Evolutionary conservation across 306 rosid species (phyloP).

Genomic region (Prosopis cineraria): DNA sequence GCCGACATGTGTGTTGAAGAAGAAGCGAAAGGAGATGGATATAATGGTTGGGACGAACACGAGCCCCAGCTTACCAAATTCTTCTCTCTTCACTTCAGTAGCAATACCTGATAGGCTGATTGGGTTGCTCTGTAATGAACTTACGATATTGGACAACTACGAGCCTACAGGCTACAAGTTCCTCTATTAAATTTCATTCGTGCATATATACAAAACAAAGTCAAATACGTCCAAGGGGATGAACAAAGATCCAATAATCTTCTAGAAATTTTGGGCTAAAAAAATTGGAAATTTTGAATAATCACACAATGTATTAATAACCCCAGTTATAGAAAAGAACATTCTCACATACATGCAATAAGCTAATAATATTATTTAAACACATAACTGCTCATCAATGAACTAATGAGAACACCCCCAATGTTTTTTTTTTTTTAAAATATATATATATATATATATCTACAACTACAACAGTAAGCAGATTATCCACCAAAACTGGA

Average conservation of each 20-base stretch:
- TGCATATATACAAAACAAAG: too few species aligned
- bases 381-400: background rate
- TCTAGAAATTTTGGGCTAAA: too few species aligned
- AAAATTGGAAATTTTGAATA: background rate
- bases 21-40: conserved; percentile 56
- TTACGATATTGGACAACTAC: too few species aligned
- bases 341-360: background rate
- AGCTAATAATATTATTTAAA: background rate
- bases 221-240: too few species aligned
- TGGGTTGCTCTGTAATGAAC: too few species aligned
- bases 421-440: background rate
- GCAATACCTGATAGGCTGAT: too few species aligned
- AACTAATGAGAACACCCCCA: background rate
- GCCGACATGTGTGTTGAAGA: conserved; percentile 11
- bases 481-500: conserved; percentile 16
- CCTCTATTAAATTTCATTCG: background rate
- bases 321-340: background rate
- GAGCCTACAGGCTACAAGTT: too few species aligned
- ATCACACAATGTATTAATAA: background rate
- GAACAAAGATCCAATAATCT: conserved; percentile 18
- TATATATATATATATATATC: too few species aligned
- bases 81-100: too few species aligned
- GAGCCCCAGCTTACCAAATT: background rate
- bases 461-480: conserved; percentile 9
- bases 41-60: conserved; percentile 41